A percentile compares a stretch with the other conserved stretches of the same genome.
Evolutionary conservation across 345 rosid genomes (phyloP).

Genomic region (Hevea brasiliensis): DNA sequence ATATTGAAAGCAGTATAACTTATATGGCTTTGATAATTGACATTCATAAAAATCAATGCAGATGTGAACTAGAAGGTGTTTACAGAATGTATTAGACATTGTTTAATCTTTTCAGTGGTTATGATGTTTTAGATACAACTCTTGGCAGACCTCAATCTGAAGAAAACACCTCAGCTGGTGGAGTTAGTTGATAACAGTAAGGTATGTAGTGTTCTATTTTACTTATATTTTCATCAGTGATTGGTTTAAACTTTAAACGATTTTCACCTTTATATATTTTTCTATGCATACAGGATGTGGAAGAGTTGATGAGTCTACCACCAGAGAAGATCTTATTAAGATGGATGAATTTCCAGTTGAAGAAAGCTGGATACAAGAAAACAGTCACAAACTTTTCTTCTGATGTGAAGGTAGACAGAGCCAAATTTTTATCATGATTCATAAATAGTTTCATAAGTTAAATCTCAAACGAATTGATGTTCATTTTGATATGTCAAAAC

Average conservation of each 20-base stretch:
- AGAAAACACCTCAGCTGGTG: slow-evolving; percentile 93
- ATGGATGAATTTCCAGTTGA: slow-evolving; percentile 97
- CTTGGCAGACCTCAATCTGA: slow-evolving; percentile 94
- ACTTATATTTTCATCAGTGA: not conserved
- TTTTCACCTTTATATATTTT: slow-evolving; percentile 3
- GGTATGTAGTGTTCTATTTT: slow-evolving; percentile 34
- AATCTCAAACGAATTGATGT: not conserved
- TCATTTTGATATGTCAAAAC: not conserved
- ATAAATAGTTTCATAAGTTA: not conserved
- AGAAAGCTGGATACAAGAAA: slow-evolving; percentile 75
- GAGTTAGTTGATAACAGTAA: slow-evolving; percentile 86
- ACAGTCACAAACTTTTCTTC: slow-evolving; percentile 85
- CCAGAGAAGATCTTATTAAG: slow-evolving; percentile 94
- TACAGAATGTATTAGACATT: not conserved
- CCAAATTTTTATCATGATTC: not conserved
- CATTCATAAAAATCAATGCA: not conserved
- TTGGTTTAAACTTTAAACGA: not conserved
- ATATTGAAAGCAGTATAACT: not conserved
- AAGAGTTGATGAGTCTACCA: slow-evolving; percentile 97
- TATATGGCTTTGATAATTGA: too few species aligned
- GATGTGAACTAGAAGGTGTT: not conserved
- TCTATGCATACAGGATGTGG: slow-evolving; percentile 68
- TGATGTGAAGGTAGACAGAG: slow-evolving; percentile 75
- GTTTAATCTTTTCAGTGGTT: slow-evolving; percentile 25
- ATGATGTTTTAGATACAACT: slow-evolving; percentile 73